These are phyloP conservation scores for Porphyrellus cyaneotinctus DNA, from an alignment of 768 basidiomycete genomes.

Conservation along the genomic window DNA sequence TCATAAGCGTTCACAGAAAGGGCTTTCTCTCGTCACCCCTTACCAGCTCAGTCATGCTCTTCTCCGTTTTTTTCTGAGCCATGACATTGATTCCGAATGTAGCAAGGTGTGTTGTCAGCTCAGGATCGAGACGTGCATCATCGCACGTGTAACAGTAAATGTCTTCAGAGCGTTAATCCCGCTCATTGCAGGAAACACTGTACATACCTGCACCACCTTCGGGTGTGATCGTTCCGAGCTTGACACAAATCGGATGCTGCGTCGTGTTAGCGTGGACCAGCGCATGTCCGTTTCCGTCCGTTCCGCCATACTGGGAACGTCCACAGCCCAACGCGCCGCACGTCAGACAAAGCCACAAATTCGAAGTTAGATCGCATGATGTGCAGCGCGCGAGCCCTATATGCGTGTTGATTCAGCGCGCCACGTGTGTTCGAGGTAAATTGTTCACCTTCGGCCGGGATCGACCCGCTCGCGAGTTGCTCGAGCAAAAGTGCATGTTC, in stretches of 20 bases:
- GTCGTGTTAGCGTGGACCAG: conserved; percentile 70
- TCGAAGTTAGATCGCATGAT: conserved; percentile 81
- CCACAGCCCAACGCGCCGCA: conserved; percentile 93
- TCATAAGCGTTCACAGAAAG: neutral
- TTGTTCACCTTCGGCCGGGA: conserved; percentile 25
- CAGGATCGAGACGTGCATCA: conserved; percentile 76
- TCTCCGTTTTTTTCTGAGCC: conserved; percentile 85
- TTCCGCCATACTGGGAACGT: conserved; percentile 74
- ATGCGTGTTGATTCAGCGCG: neutral
- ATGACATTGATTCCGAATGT: conserved; percentile 86
- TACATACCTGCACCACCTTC: conserved; percentile 82
- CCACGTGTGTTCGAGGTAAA: neutral
- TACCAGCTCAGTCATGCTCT: conserved; percentile 94
- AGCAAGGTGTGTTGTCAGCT: conserved; percentile 66
- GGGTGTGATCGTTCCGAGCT: conserved; percentile 94
- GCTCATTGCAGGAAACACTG: neutral
- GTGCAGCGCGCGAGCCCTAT: conserved; percentile 78
- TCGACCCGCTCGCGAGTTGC: conserved; percentile 35
- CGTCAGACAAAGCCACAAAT: conserved; percentile 92
- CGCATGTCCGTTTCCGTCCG: conserved; percentile 87
- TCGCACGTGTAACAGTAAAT: conserved; percentile 92
- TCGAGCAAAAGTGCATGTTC: conserved; percentile 66
- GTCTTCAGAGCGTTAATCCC: conserved; percentile 41
- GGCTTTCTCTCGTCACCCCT: conserved; percentile 14
- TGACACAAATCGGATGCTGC: conserved; percentile 80